Percentiles rank a stretch among this genome's conserved stretches.
phyloP scores from a whole-genome alignment of 768 basidiomycete species.

The Pisolithus tinctorius region DNA sequence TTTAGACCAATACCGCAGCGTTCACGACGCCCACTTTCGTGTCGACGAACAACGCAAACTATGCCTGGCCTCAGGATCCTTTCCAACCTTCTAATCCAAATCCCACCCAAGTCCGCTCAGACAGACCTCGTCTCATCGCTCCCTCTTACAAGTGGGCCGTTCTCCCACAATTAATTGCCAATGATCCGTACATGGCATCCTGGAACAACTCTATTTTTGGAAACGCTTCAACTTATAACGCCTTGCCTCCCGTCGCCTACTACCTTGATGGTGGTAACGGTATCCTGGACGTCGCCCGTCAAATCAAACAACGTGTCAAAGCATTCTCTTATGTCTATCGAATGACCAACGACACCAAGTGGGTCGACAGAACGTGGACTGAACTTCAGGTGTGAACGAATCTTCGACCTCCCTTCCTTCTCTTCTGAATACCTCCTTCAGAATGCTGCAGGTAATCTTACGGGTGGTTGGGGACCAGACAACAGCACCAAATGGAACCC shows the following conservation, averaged over 20 bases:
- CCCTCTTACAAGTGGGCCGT: constrained; percentile 88
- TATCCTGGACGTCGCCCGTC: constrained; percentile 85
- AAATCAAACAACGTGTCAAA: constrained; percentile 88
- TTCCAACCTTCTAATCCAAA: constrained; percentile 60
- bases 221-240: constrained; percentile 76
- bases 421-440: not conserved
- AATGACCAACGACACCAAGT: constrained; percentile 88
- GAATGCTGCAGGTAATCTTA: constrained; percentile 73
- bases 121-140: constrained; percentile 89
- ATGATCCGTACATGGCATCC: constrained; percentile 75
- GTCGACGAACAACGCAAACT: constrained; percentile 39
- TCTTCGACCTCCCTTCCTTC: not conserved
- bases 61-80: constrained; percentile 77
- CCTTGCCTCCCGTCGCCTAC: constrained; percentile 61
- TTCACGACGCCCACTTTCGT: constrained; percentile 70
- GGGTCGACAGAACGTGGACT: constrained; percentile 77
- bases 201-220: constrained; percentile 92
- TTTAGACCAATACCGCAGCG: constrained; percentile 67
- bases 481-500: constrained; percentile 76
- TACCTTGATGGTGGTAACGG: constrained; percentile 78
- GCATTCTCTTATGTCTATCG: constrained; percentile 87
- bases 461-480: constrained; percentile 56
- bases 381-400: constrained; percentile 69
- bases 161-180: constrained; percentile 67
- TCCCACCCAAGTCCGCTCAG: constrained; percentile 56